Evolutionary conservation across 768 basidiomycete species (phyloP), one percentile per base, ranked within the genome.

Genomic region (Phlebiopsis flavidoalba): DNA sequence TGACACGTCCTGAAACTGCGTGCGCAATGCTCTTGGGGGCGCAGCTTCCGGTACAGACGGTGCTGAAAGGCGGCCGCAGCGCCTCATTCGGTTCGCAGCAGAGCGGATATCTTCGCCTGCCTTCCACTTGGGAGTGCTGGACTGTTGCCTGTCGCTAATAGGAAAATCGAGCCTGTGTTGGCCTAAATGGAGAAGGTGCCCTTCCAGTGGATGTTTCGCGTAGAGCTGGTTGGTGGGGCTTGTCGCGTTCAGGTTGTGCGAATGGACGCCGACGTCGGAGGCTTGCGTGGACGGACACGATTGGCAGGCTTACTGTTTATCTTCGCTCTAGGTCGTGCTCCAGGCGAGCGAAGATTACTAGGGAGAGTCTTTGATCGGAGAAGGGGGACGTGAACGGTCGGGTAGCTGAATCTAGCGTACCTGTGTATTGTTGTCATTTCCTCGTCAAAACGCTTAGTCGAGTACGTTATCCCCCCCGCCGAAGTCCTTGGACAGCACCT

Each of bases 251-350:
- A 67, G 66, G 51, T 64, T 57, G 8, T 69, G 62, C 10, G n/a
- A n/a, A 72, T 26, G 62, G 36, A 61, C 66, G 51, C 70, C 62
- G 35, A 69, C 67, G 50, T 69, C 60, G 51, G 64, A 58, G 45
- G 60, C 61, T 70, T 72, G 52, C 69, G 64, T 12, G n/a, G n/a
- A 63, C 50, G 10, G 64, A 59, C n/a, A 71, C 63, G n/a, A 40
- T 62, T 69, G 14, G 82, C 83, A 64, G n/a, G n/a, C n/a, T 76
- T 82, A 61, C 75, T 79, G 66, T 83, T 87, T 43, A 89, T 76
- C 72, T 85, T 89, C 60, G 83, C 85, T 68, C 77, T 87, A 14
- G 84, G 82, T 58, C 82, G 71, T 45, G 74, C 65, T 47, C 66
- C 63, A 11, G 70, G 62, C 6, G 70, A 71, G 71, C 0, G 76